Percentiles rank a stretch among this genome's conserved stretches.
Evolutionary conservation across 768 basidiomycete species (phyloP).

Genomic region (Trametes elegans): DNA sequence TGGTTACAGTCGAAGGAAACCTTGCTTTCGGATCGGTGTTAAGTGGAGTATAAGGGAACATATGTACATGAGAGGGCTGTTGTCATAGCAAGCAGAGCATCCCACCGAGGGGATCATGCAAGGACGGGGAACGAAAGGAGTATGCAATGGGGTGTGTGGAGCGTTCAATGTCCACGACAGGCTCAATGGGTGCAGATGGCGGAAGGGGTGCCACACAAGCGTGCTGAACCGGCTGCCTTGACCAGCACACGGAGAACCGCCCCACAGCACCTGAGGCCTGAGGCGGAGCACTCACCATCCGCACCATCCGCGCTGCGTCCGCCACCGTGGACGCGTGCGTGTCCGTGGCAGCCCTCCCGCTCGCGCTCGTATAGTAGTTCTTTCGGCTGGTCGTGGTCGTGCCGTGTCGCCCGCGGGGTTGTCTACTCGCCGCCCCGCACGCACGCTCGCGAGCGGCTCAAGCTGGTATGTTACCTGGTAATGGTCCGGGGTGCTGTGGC

Average conservation of each 20-base stretch:
- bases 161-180: too few species aligned
- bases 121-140: too few species aligned
- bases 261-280: conserved; percentile 17
- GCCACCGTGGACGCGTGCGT: not conserved
- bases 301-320: conserved; percentile 18
- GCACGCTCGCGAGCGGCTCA: not conserved
- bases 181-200: conserved; percentile 2
- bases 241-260: not conserved
- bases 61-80: too few species aligned
- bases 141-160: too few species aligned
- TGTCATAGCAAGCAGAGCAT: too few species aligned
- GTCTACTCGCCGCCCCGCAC: too few species aligned
- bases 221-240: conserved; percentile 5
- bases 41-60: too few species aligned
- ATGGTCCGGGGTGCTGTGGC: too few species aligned
- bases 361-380: not conserved
- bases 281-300: conserved; percentile 21
- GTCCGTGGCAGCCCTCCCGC: not conserved
- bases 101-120: too few species aligned
- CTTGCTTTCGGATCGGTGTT: too few species aligned
- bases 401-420: not conserved
- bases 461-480: not conserved
- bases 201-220: conserved; percentile 14
- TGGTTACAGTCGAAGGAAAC: too few species aligned
- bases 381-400: not conserved